Base-by-base conservation (phyloP, 352 stramenopile genomes). In the Pythium biforme region DNA sequence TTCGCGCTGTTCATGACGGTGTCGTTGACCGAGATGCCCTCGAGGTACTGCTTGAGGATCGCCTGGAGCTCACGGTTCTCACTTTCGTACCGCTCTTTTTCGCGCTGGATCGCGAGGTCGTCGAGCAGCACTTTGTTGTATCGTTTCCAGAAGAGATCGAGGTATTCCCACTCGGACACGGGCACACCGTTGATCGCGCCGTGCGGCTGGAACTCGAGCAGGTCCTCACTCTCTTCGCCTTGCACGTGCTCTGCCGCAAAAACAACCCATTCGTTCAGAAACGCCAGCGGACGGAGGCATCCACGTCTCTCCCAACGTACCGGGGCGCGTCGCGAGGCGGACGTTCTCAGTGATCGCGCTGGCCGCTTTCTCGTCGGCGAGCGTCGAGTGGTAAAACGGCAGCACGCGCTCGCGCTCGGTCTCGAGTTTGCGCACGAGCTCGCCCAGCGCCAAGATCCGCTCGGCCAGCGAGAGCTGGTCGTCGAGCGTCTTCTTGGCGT, bases 51-150 rank as follows among this genome's bases (percentile, higher is more conserved):
- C 71, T 96, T 91, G 19, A 98, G 65, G 39, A 97, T 91, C 17
- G 78, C 79, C 71, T 97, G 87, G 7, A 98, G 75, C 58, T 97
- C 82, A 17, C 77, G 66, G 74, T 98, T 98, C 66, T 98, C 93
- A 34, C 74, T 73, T 47, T 93, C 85, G 19, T 97, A 73, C 8
- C 83, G 75, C 49, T 86, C 79, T 48, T 94, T 90, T 65, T 97
- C 92, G 11, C 83, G 89, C 64, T 96, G 75, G 26, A 98, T 87
- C 19, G 86, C 89, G 29, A 98, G 55, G 40, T 96, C 91, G 66
- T 98, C 92, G 0, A 98, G 76, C 50, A 97, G 66, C 14, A 94
- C 93, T 67, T 97, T 97, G 79, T 98, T 98, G 78, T 96, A 97
- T 14, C 95, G 92, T 68, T 97, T 94, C 85, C 92, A 97, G 74